Evolutionary conservation across 305 asterid species (phyloP).

Genomic region (Fraxinus sp.): DNA sequence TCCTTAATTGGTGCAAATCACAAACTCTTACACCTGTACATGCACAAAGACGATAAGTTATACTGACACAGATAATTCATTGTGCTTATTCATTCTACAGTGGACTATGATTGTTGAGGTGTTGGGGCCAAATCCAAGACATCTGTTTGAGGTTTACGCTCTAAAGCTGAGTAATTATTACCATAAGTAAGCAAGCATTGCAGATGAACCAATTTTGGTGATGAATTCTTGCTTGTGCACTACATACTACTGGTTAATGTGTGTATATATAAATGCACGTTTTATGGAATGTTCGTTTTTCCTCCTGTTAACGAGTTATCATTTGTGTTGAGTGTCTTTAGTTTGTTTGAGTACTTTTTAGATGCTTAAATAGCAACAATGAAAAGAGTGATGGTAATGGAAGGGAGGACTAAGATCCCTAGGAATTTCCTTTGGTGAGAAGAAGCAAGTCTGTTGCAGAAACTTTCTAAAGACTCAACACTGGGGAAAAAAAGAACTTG

Average conservation of each 20-base stretch:
- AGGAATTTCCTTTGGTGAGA: background rate
- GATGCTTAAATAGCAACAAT: background rate
- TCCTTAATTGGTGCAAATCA: constrained; percentile 23
- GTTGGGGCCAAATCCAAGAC: constrained; percentile 77
- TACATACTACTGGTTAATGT: background rate
- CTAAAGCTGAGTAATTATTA: constrained; percentile 71
- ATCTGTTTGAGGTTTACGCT: constrained; percentile 84
- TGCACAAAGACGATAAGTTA: background rate
- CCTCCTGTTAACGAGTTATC: constrained; percentile 10
- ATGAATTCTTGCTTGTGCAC: constrained; percentile 11
- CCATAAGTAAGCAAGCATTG: constrained; percentile 73
- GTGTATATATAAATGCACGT: background rate
- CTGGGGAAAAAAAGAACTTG: background rate
- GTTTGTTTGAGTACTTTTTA: background rate
- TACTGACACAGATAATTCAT: constrained; percentile 20
- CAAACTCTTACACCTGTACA: constrained; percentile 15
- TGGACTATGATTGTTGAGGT: constrained; percentile 74
- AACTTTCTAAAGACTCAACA: background rate
- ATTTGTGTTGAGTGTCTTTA: constrained; percentile 6
- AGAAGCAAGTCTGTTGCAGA: background rate
- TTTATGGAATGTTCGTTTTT: constrained; percentile 5
- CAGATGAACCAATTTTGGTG: constrained; percentile 3
- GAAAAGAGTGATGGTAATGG: background rate
- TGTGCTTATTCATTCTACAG: constrained; percentile 46
- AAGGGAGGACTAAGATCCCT: background rate